Conservation (phyloP, 2,329 filamentous ascomycete genomes). For the Fusarium vanettenii region DNA sequence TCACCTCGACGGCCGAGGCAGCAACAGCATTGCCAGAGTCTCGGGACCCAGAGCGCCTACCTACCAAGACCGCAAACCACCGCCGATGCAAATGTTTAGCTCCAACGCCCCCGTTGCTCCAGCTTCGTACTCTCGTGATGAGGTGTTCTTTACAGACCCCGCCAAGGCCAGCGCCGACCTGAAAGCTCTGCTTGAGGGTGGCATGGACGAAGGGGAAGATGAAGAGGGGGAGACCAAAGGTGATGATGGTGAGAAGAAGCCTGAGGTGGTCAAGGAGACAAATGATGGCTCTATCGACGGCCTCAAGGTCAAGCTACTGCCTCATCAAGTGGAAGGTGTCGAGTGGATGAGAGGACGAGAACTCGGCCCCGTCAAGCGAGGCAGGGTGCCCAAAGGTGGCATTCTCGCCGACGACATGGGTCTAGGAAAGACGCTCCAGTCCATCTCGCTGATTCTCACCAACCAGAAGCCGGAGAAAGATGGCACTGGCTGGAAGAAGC, state of each 20-base stretch:
- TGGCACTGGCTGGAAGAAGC: constrained; percentile 71
- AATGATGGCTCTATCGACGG: constrained; percentile 75
- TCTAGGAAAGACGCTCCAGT: constrained; percentile 94
- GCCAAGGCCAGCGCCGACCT: constrained; percentile 79
- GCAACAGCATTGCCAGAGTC: constrained; percentile 52
- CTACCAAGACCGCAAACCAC: constrained; percentile 59
- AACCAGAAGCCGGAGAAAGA: constrained; percentile 77
- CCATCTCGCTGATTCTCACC: constrained; percentile 86
- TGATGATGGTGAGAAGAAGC: constrained; percentile 29
- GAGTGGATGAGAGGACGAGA: constrained; percentile 97
- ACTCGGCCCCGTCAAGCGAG: constrained; percentile 84
- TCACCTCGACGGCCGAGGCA: constrained; percentile 57
- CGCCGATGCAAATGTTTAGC: constrained; percentile 61
- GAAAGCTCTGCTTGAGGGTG: constrained; percentile 84
- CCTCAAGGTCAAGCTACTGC: constrained; percentile 86
- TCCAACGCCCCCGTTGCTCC: constrained; percentile 46
- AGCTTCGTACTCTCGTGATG: constrained; percentile 49
- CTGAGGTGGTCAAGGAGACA: constrained; percentile 43
- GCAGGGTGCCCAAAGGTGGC: constrained; percentile 86
- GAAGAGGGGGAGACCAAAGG: constrained; percentile 50
- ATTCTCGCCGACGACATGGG: constrained; percentile 99
- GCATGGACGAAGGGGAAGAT: constrained; percentile 77
- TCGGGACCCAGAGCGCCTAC: constrained; percentile 60
- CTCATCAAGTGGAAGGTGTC: constrained; percentile 94
- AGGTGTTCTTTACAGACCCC: constrained; percentile 74